These are phyloP conservation scores for Exophiala mesophila DNA, from an alignment of 2,329 filamentous ascomycete species.

Conservation along the genomic window DNA sequence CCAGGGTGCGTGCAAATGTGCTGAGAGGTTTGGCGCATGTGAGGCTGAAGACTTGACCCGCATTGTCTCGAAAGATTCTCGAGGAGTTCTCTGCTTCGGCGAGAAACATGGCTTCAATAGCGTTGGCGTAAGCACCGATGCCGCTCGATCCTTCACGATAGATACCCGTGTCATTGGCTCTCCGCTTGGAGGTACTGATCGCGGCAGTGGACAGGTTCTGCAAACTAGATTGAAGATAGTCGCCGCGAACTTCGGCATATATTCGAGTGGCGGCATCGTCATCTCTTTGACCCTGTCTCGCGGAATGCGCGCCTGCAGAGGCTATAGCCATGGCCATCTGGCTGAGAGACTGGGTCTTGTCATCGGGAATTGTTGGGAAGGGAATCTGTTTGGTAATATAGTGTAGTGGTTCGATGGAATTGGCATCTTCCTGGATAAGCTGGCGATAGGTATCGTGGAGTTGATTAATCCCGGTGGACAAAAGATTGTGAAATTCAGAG, in stretches of 20 bases:
- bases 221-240: constrained; percentile 76
- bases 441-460: constrained; percentile 80
- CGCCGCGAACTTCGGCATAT: constrained; percentile 79
- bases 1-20: constrained; percentile 78
- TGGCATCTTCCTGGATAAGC: constrained; percentile 71
- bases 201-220: constrained; percentile 85
- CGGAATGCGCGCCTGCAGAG: constrained; percentile 51
- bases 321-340: constrained; percentile 75
- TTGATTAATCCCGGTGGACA: constrained; percentile 74
- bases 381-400: constrained; percentile 80
- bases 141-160: constrained; percentile 88
- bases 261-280: constrained; percentile 72
- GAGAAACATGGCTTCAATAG: constrained; percentile 78
- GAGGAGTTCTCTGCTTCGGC: constrained; percentile 90
- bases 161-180: constrained; percentile 63
- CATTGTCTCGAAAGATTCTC: constrained; percentile 81
- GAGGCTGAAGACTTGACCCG: constrained; percentile 70
- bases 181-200: constrained; percentile 73
- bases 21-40: constrained; percentile 73
- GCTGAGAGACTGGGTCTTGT: constrained; percentile 68
- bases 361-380: constrained; percentile 75
- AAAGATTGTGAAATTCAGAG: constrained; percentile 68
- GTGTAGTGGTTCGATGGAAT: constrained; percentile 80
- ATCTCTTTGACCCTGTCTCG: constrained; percentile 45
- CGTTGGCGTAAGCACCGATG: constrained; percentile 81